Evolutionary conservation across 148 eudicot species (phyloP), one percentile per base, ranked within the genome.

Genomic region (Mesembryanthemum crystallinum): DNA sequence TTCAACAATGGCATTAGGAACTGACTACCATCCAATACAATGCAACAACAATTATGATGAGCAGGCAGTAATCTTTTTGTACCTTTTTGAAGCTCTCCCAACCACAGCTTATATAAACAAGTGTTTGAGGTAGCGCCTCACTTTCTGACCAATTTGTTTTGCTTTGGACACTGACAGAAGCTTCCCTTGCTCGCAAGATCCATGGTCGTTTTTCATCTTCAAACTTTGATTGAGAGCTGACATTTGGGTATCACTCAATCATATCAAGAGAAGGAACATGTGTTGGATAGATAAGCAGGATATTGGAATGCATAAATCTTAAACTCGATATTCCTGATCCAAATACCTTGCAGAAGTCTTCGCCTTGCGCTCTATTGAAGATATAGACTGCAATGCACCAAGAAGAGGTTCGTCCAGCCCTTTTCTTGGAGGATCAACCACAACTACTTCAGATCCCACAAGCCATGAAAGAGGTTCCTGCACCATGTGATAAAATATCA

Each of bases 391-490:
- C 69, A 95, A 79, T 57, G 88, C 88, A 79, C 77, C 30, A 69
- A 92, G 82, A 73, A 95, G 69, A 27, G 91, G 87, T 27, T 85
- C 90, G 67, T 95, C 96, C 71, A 95, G 84, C 79, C 99, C 99
- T 77, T 95, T 95, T 86, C 99, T 85, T 24, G 99, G 97, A 80
- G 99, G 99, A 79, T 95, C 99, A 80, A 95, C 99, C 71, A 95
- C 90, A 75, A 95, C 86, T 45, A 92, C 89, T 75, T 95, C 99
- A 63, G 97, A 87, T 30, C 99, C 99, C 78, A 88, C 78, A 68
- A 95, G 87, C 99, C 99, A 95, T 59, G 92, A 86, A 83, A 86
- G 81, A 76, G 99, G 97, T 54, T 89, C 94, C 99, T 95, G 85
- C 51, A 73, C 18, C 76, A 69, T 43, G 61, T 43, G 59, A 63